phyloP scores from a whole-genome alignment of 2,329 filamentous ascomycete species.

The Samsoniella hepiali region DNA sequence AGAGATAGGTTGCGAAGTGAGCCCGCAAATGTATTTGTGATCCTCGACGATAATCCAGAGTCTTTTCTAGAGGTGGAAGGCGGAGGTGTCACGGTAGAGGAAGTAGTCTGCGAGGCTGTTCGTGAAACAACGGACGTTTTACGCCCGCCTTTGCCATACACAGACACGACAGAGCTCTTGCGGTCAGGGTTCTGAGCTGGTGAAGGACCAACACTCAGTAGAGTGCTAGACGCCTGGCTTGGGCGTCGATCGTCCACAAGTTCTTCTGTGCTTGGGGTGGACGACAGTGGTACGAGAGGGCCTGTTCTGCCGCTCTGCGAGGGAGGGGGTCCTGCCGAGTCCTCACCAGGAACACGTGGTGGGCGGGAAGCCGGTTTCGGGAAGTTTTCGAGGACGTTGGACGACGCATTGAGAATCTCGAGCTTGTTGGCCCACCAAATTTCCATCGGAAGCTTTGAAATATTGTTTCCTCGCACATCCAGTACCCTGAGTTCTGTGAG shows the following conservation, averaged over 20 bases:
- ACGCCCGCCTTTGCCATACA: constrained; percentile 73
- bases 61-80: constrained; percentile 69
- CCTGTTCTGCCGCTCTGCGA: constrained; percentile 40
- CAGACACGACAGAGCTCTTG: constrained; percentile 81
- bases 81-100: constrained; percentile 47
- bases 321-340: constrained; percentile 34
- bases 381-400: constrained; percentile 86
- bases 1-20: constrained; percentile 82
- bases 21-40: constrained; percentile 82
- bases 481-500: constrained; percentile 79
- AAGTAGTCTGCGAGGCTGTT: constrained; percentile 45
- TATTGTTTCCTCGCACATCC: constrained; percentile 90
- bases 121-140: constrained; percentile 82
- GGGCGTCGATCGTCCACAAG: constrained; percentile 67
- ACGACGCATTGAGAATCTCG: constrained; percentile 91
- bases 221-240: constrained; percentile 76
- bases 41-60: constrained; percentile 75
- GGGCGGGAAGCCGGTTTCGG: constrained; percentile 78
- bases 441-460: constrained; percentile 82
- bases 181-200: constrained; percentile 58
- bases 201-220: constrained; percentile 72
- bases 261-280: constrained; percentile 75
- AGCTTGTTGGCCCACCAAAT: constrained; percentile 93
- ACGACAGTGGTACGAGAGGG: constrained; percentile 44
- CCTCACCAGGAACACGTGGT: constrained; percentile 57